Evolutionary conservation across 805 yeast genomes (phyloP).

Genomic region (Starmerella cellae): DNA sequence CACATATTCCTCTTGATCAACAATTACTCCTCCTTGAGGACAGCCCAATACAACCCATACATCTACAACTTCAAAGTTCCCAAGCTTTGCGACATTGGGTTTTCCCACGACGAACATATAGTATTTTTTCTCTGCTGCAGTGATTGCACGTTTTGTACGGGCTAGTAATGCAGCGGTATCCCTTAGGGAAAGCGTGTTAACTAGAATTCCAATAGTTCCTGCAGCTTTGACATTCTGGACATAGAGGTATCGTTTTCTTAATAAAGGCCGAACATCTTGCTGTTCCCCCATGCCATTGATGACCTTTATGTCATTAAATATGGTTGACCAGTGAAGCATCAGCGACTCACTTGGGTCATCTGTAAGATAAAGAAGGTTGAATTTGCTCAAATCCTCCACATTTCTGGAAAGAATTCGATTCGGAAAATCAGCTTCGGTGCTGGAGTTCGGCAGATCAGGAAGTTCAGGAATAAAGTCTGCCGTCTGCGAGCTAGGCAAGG

Average conservation of each 20-base stretch:
- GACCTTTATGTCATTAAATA: conserved; percentile 31
- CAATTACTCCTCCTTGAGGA: conserved; percentile 79
- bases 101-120: conserved; percentile 94
- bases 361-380: conserved; percentile 11
- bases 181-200: conserved; percentile 73
- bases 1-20: conserved; percentile 65
- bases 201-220: conserved; percentile 79
- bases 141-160: conserved; percentile 46
- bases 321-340: conserved; percentile 58
- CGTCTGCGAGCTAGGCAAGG: conserved; percentile 16
- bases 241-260: conserved; percentile 69
- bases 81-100: conserved; percentile 92
- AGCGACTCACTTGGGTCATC: conserved; percentile 68
- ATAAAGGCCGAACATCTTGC: conserved; percentile 44
- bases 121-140: conserved; percentile 73
- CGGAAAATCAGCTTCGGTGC: conserved; percentile 6
- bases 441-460: not conserved
- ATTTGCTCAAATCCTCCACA: not conserved
- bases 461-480: conserved; percentile 16
- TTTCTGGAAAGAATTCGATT: conserved; percentile 11
- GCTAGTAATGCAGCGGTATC: conserved; percentile 60
- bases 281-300: conserved; percentile 6
- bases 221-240: conserved; percentile 87
- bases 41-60: conserved; percentile 93
- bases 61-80: conserved; percentile 89